Evolutionary conservation across 1,139 yeast species (phyloP).

Genomic region (Yamadazyma aaseri): DNA sequence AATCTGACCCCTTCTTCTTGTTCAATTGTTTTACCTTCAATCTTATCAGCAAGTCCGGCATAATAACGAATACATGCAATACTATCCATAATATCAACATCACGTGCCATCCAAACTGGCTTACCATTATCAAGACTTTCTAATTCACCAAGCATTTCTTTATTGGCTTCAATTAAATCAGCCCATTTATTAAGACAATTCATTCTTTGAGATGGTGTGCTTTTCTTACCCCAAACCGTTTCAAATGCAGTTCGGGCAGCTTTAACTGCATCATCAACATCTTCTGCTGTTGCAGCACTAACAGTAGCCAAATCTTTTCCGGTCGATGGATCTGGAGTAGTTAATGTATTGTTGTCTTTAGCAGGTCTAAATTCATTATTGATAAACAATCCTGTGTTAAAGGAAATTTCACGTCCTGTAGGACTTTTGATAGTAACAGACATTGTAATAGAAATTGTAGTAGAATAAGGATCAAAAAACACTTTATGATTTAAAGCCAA

Average conservation of each 20-base stretch:
- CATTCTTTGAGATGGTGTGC: slow-evolving; percentile 46
- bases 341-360: slow-evolving; percentile 48
- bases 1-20: slow-evolving; percentile 70
- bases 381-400: slow-evolving; percentile 63
- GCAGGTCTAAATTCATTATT: slow-evolving; percentile 62
- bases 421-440: slow-evolving; percentile 15
- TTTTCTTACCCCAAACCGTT: slow-evolving; percentile 22
- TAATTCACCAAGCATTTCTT: slow-evolving; percentile 53
- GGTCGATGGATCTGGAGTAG: slow-evolving; percentile 54
- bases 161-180: slow-evolving; percentile 50
- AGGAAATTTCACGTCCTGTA: slow-evolving; percentile 12
- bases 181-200: slow-evolving; percentile 51
- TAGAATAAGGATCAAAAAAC: too few species aligned
- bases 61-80: slow-evolving; percentile 56
- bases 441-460: too few species aligned
- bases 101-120: slow-evolving; percentile 43
- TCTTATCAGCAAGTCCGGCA: slow-evolving; percentile 75
- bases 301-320: slow-evolving; percentile 55
- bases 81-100: slow-evolving; percentile 49
- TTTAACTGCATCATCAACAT: slow-evolving; percentile 57
- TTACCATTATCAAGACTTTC: slow-evolving; percentile 75
- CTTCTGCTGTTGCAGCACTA: slow-evolving; percentile 55
- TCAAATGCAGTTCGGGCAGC: slow-evolving; percentile 59
- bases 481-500: too few species aligned
- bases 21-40: slow-evolving; percentile 59